These are phyloP conservation scores for Lablab purpureus DNA, from an alignment of 306 rosid species.

Conservation along the genomic window DNA sequence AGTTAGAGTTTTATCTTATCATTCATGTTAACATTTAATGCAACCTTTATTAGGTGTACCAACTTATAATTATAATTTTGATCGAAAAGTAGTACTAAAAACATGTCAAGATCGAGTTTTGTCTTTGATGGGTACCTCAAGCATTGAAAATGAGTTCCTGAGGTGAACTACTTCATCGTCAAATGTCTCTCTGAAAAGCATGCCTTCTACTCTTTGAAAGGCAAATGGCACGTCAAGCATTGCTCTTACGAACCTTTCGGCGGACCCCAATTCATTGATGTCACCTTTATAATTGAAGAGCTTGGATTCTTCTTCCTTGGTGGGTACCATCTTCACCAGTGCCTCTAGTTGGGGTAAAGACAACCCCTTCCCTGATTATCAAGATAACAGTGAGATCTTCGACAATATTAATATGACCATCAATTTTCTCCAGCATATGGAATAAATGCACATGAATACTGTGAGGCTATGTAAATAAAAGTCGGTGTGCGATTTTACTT, in stretches of 20 bases:
- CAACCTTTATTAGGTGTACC: not conserved
- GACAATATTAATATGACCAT: constrained; percentile 25
- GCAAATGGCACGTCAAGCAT: constrained; percentile 77
- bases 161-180: constrained; percentile 96
- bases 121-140: constrained; percentile 68
- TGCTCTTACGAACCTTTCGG: constrained; percentile 78
- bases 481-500: constrained; percentile 35
- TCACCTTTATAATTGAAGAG: constrained; percentile 77
- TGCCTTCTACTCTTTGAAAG: constrained; percentile 78
- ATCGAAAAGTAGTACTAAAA: not conserved
- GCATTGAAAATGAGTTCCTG: constrained; percentile 85
- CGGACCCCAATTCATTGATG: constrained; percentile 83
- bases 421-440: constrained; percentile 35
- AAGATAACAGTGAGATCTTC: constrained; percentile 27
- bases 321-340: constrained; percentile 86
- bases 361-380: constrained; percentile 78
- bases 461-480: constrained; percentile 17
- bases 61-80: not conserved
- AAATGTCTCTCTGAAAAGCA: constrained; percentile 90
- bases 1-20: not conserved
- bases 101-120: not conserved
- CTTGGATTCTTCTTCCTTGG: constrained; percentile 84
- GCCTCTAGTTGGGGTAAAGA: constrained; percentile 87
- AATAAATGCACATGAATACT: constrained; percentile 37
- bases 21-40: not conserved